A percentile compares a stretch with the other conserved stretches of the same genome.
Conservation (phyloP, 768 basidiomycete species). For the Rubroboletus satanas region DNA sequence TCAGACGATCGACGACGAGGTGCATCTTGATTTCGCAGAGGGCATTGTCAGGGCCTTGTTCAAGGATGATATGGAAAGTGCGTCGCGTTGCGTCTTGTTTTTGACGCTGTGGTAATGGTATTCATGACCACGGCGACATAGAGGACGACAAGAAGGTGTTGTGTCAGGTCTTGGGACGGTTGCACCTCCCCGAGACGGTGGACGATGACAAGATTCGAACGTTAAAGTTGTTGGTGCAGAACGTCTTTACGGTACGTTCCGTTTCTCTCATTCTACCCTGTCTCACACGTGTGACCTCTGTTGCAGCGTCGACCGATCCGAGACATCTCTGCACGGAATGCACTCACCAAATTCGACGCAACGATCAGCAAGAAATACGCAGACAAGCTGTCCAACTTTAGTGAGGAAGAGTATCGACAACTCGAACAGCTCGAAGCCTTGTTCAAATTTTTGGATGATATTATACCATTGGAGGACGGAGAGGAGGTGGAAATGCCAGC, state of each 20-base stretch:
- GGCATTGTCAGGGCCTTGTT: conserved; percentile 50
- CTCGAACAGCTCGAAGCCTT: conserved; percentile 58
- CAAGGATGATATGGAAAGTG: conserved; percentile 50
- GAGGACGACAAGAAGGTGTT: conserved; percentile 61
- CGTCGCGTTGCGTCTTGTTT: conserved; percentile 22
- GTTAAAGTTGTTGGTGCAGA: conserved; percentile 58
- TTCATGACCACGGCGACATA: conserved; percentile 19
- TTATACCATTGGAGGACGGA: conserved; percentile 64
- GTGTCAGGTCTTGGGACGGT: conserved; percentile 58
- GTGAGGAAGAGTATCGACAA: conserved; percentile 65
- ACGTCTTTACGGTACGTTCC: conserved; percentile 15
- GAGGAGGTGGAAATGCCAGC: conserved; percentile 43
- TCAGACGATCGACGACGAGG: conserved; percentile 34
- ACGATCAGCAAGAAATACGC: conserved; percentile 68
- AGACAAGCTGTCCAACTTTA: conserved; percentile 65
- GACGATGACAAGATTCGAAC: conserved; percentile 67
- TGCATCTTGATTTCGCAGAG: conserved; percentile 56
- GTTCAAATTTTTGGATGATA: conserved; percentile 69
- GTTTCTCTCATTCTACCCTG: no score
- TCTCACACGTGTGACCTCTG: background rate
- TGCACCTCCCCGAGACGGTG: conserved; percentile 64
- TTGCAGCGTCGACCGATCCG: conserved; percentile 55
- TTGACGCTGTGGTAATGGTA: no score
- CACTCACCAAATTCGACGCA: conserved; percentile 67
- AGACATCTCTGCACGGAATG: conserved; percentile 61